These are phyloP conservation scores for Xylariaceae sp. DNA, from an alignment of 2,329 filamentous ascomycete species.

Conservation along the genomic window DNA sequence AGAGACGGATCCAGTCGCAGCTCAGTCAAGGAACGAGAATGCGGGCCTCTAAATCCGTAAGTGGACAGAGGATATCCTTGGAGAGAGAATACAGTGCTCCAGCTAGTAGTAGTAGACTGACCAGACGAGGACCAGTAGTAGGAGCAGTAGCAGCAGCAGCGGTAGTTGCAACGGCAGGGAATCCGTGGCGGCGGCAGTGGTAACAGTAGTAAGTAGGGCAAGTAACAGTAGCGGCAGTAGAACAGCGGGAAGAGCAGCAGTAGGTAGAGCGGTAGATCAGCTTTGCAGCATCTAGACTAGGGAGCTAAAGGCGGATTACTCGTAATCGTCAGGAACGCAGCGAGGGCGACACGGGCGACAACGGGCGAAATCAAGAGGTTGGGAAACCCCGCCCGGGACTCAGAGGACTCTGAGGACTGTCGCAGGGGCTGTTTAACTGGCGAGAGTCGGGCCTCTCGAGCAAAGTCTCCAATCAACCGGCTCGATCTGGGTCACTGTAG, in stretches of 20 bases:
- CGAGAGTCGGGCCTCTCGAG: constrained; percentile 7
- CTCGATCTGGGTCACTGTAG: constrained; percentile 17
- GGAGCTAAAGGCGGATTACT: background rate
- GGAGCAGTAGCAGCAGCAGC: background rate
- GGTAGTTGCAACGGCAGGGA: too few relatives aligned
- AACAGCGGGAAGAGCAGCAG: background rate
- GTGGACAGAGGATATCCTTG: background rate
- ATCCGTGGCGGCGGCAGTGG: too few relatives aligned
- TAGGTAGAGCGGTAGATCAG: background rate
- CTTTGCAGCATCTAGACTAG: background rate
- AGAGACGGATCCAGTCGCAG: background rate
- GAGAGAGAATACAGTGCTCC: background rate
- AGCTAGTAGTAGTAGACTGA: too few relatives aligned
- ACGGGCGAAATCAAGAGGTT: constrained; percentile 29
- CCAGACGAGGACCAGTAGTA: background rate
- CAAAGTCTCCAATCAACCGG: constrained; percentile 16
- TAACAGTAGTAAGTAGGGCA: too few relatives aligned
- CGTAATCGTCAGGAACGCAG: background rate
- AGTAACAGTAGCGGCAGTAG: background rate
- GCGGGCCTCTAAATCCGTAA: background rate
- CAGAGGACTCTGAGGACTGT: background rate
- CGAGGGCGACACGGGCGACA: background rate
- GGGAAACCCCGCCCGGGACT: constrained; percentile 22
- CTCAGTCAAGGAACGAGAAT: background rate
- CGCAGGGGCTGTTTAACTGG: constrained; percentile 12